phyloP scores from a whole-genome alignment of 768 basidiomycete genomes.

The Chalciporus piperatus region DNA sequence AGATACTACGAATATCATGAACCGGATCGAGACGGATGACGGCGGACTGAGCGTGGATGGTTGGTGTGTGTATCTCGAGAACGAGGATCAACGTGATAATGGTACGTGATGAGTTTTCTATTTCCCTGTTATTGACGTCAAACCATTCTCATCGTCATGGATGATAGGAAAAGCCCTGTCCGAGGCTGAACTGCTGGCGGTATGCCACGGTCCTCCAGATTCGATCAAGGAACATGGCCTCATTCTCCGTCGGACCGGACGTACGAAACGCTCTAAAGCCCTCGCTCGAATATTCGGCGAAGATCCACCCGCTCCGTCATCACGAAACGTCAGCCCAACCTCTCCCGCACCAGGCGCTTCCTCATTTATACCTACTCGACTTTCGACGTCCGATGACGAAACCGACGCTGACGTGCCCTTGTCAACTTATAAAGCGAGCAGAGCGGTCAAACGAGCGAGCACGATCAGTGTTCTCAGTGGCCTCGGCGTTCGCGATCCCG shows the following conservation, averaged over 20 bases:
- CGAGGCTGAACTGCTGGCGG: constrained; percentile 74
- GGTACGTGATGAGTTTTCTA: constrained; percentile 37
- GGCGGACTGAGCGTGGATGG: constrained; percentile 82
- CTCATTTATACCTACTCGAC: constrained; percentile 9
- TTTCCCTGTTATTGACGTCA: background rate
- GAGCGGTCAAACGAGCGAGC: constrained; percentile 75
- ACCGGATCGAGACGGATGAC: constrained; percentile 65
- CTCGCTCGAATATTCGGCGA: constrained; percentile 50
- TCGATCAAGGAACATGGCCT: constrained; percentile 78
- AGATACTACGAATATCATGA: constrained; percentile 43
- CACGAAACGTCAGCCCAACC: constrained; percentile 35
- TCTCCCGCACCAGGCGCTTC: constrained; percentile 25
- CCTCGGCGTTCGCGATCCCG: constrained; percentile 82
- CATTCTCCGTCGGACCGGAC: constrained; percentile 58
- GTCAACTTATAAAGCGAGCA: constrained; percentile 31
- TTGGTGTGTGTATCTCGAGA: constrained; percentile 82
- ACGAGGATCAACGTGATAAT: constrained; percentile 46
- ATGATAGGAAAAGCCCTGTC: constrained; percentile 66
- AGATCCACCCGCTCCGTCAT: constrained; percentile 29
- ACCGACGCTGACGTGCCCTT: constrained; percentile 32
- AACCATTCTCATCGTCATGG: background rate
- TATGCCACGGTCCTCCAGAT: constrained; percentile 81
- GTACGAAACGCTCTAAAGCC: constrained; percentile 39
- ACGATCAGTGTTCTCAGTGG: constrained; percentile 93
- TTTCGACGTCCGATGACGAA: constrained; percentile 33